Evolutionary conservation across 2,329 filamentous ascomycete species (phyloP), one percentile per base, ranked within the genome.

Genomic region (Aspergillus quadrilineatus): DNA sequence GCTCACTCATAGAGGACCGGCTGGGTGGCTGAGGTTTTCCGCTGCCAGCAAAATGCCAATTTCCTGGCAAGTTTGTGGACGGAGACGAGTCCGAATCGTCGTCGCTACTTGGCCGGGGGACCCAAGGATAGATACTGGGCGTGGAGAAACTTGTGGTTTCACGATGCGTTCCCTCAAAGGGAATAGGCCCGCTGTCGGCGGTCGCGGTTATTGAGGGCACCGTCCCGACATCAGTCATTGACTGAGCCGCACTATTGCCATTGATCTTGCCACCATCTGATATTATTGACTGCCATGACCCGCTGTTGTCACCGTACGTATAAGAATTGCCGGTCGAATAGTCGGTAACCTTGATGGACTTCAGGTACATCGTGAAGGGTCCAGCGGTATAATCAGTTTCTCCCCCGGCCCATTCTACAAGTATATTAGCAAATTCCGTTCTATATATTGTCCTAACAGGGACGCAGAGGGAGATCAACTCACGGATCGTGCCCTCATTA

Each of bases 251-350:
- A 57, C 62, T 68, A 34, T 89, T 72, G 30, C 83, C 85, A 72
- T 91, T 90, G 72, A 97, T 79, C 62, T 79, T 74, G 59, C 94
- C 94, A 62, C 86, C 92, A n/a, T 88, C 82, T 52, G 93, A 86
- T 65, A 84, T 76, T 73, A 99, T 97, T 48, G 89, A 93, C 63
- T 84, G 69, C 90, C 91, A 96, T 22, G 80, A 83, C 47, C 94
- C 94, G 47, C 83, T 87, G 37, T 81, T 84, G 71, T 94, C 89
- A 63, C 84, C 84, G 77, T 97, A 99, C 56, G 78, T 80, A 80
- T 99, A 99, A 61, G 88, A 79, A 15, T 83, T 87, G 53, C 94
- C 94, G 1, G 92, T 97, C 22, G 92, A 97, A 79, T 97, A 99
- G 78, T 99, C 94, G 50, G 87, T 87, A 42, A 96, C 84, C 53